Conservation (phyloP, 345 rosid species). For the Populus pruinosa region DNA sequence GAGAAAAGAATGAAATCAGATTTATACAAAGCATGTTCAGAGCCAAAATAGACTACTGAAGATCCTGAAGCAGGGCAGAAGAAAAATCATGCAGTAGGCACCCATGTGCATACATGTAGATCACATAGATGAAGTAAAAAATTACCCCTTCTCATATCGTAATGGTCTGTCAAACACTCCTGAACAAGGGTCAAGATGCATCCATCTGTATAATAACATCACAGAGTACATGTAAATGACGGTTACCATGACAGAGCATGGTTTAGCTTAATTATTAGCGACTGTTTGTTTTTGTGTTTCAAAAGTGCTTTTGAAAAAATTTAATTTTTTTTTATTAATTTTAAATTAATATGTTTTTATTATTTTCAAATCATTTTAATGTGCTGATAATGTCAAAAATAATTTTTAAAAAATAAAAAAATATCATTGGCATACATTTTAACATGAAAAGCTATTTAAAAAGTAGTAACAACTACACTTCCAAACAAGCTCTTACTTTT, state of each 20-base stretch:
- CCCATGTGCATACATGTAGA: neutral
- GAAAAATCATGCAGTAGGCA: neutral
- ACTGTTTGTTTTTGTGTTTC: too few relatives aligned
- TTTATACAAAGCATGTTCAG: neutral
- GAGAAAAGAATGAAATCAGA: constrained; percentile 1
- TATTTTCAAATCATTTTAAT: too few relatives aligned
- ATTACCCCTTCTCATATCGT: constrained; percentile 86
- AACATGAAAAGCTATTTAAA: too few relatives aligned
- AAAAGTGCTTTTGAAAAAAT: too few relatives aligned
- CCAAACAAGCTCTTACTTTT: neutral
- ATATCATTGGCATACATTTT: too few relatives aligned
- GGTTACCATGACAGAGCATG: neutral
- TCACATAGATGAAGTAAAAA: neutral
- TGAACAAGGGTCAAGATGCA: constrained; percentile 96
- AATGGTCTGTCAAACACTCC: constrained; percentile 71
- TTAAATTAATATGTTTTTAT: too few relatives aligned
- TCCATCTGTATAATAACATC: constrained; percentile 56
- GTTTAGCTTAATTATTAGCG: constrained; percentile 1
- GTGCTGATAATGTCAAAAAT: too few relatives aligned
- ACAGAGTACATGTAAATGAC: constrained; percentile 2
- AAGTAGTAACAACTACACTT: too few relatives aligned
- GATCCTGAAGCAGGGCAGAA: constrained; percentile 10
- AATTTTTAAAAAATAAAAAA: too few relatives aligned
- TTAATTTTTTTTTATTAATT: too few relatives aligned
- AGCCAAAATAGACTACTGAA: neutral